Conservation (phyloP, 805 yeast genomes). For the Saccharomycopsis lassenensis region DNA sequence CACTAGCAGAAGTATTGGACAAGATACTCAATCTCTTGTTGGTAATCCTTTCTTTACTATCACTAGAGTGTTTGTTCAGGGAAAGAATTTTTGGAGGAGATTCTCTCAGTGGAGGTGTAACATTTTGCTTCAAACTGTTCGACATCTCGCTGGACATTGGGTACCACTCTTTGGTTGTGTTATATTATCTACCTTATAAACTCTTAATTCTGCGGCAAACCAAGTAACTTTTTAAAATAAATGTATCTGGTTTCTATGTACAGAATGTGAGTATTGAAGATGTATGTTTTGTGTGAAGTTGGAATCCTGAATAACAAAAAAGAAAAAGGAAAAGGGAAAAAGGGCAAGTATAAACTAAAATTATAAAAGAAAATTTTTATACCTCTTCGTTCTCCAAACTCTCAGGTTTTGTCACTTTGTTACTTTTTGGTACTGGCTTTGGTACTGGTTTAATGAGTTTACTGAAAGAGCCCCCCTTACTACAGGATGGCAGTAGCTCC, state of each 20-base stretch:
- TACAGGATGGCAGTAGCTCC: too few relatives aligned
- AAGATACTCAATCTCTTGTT: slow-evolving; percentile 8
- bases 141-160: neutral
- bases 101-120: neutral
- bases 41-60: neutral
- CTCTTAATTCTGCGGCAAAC: neutral
- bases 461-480: too few relatives aligned
- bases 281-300: neutral
- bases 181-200: neutral
- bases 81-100: neutral
- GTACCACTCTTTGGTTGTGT: neutral
- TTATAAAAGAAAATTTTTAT: neutral
- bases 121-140: neutral
- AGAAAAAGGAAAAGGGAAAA: too few relatives aligned
- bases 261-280: neutral
- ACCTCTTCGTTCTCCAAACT: neutral
- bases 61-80: neutral
- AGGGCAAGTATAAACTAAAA: neutral
- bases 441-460: too few relatives aligned
- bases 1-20: slow-evolving; percentile 15
- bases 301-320: neutral
- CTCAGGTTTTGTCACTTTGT: too few relatives aligned
- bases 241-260: neutral
- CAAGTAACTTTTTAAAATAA: neutral
- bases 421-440: too few relatives aligned